Evolutionary conservation across 164 flowering plant species (phyloP).

Genomic region (Stephania yunnanensis): DNA sequence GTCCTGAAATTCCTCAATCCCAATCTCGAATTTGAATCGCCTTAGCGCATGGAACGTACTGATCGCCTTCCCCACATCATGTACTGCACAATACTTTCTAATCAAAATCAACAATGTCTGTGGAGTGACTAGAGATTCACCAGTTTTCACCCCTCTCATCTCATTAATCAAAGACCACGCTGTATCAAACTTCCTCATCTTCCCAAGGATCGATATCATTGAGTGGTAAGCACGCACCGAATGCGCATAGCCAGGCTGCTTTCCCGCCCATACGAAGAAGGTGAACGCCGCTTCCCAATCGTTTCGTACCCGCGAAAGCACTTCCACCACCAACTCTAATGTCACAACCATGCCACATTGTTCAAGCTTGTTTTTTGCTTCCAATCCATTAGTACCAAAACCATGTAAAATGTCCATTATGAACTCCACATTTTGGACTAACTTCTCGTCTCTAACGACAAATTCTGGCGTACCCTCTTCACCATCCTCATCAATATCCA

Average conservation of each 20-base stretch:
- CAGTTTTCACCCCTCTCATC: slow-evolving; percentile 44
- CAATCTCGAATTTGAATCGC: slow-evolving; percentile 41
- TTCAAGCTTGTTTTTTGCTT: slow-evolving; percentile 40
- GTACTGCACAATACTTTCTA: slow-evolving; percentile 65
- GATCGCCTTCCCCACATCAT: slow-evolving; percentile 70
- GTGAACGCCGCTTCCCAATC: slow-evolving; percentile 73
- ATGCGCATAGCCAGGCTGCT: slow-evolving; percentile 53
- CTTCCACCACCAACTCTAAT: slow-evolving; percentile 50
- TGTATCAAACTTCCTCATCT: slow-evolving; percentile 74
- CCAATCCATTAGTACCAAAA: slow-evolving; percentile 18
- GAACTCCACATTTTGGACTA: slow-evolving; percentile 20
- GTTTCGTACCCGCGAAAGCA: slow-evolving; percentile 57
- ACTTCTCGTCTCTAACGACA: slow-evolving; percentile 21
- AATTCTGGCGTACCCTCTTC: slow-evolving; percentile 14
- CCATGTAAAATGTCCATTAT: slow-evolving; percentile 29
- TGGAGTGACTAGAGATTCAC: slow-evolving; percentile 48
- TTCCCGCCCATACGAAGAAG: slow-evolving; percentile 83
- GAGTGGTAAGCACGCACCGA: slow-evolving; percentile 56
- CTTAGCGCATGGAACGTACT: slow-evolving; percentile 60
- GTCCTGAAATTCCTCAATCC: slow-evolving; percentile 63
- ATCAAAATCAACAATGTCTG: slow-evolving; percentile 75
- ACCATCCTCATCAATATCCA: slow-evolving; percentile 18
- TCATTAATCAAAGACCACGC: slow-evolving; percentile 80
- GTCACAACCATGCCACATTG: slow-evolving; percentile 36
- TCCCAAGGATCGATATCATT: slow-evolving; percentile 72